These are phyloP conservation scores for Eimeria praecox DNA, from an alignment of 169 alveolate species.

Conservation along the genomic window DNA sequence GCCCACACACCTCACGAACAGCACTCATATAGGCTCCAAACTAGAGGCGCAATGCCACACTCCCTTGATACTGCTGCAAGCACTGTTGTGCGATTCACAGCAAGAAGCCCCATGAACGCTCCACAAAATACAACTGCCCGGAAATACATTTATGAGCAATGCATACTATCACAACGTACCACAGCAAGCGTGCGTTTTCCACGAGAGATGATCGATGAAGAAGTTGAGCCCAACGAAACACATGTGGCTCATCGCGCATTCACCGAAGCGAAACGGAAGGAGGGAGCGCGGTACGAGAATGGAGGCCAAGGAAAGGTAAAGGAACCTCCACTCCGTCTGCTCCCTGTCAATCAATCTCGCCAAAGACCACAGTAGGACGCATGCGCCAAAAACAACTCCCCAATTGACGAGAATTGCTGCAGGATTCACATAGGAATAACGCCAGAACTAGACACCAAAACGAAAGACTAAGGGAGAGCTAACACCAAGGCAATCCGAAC, in stretches of 20 bases:
- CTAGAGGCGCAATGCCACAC: not conserved
- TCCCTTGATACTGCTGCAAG: not conserved
- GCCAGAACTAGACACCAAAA: not conserved
- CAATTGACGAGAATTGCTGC: conserved; percentile 60
- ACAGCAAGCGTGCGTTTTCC: conserved; percentile 44
- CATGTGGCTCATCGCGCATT: conserved; percentile 6
- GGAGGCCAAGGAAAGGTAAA: conserved; percentile 14
- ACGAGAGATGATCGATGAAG: conserved; percentile 12
- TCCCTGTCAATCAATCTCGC: conserved; percentile 9
- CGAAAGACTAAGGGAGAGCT: too few species aligned
- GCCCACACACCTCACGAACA: not conserved
- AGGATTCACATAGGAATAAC: not conserved
- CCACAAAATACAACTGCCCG: not conserved
- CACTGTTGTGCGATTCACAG: not conserved
- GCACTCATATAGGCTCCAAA: not conserved
- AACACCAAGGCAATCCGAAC: too few species aligned
- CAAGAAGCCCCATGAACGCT: not conserved
- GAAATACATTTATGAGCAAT: not conserved
- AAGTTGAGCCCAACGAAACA: conserved; percentile 61
- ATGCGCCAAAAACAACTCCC: conserved; percentile 49
- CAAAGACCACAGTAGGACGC: conserved; percentile 62
- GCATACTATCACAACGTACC: not conserved
- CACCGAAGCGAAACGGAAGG: conserved; percentile 42
- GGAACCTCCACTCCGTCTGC: conserved; percentile 31
- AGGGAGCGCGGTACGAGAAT: conserved; percentile 37